A percentile compares a stretch with the other conserved stretches of the same genome.
Conservation (phyloP, 352 stramenopile species). For the Pilasporangium apinafurcum region DNA sequence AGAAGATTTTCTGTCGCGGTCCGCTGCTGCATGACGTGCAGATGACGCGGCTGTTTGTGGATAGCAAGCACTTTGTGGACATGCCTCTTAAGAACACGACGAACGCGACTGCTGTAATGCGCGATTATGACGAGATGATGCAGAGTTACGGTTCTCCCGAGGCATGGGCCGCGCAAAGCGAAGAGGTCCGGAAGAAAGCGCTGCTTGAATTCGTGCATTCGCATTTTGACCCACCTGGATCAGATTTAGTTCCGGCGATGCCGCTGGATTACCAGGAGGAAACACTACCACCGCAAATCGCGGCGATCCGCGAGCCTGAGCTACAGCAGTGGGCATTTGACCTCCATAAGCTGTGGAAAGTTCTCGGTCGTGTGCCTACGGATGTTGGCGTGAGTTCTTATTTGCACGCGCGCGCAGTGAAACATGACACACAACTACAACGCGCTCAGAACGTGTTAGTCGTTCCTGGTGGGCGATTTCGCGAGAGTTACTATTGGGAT, state of each 20-base stretch:
- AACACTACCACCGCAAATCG: conserved; percentile 18
- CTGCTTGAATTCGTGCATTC: conserved; percentile 45
- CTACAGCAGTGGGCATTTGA: conserved; percentile 32
- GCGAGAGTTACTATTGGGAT: conserved; percentile 92
- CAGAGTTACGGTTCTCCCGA: conserved; percentile 14
- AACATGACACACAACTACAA: conserved; percentile 18
- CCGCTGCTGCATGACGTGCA: conserved; percentile 63
- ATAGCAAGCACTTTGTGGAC: conserved; percentile 89
- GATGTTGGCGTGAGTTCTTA: conserved; percentile 43
- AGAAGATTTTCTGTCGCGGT: conserved; percentile 41
- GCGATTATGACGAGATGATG: conserved; percentile 20
- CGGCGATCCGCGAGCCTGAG: conserved; percentile 9
- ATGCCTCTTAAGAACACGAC: conserved; percentile 64
- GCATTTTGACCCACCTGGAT: conserved; percentile 58
- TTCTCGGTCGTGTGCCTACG: conserved; percentile 53
- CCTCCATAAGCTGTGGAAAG: conserved; percentile 70
- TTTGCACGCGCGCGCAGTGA: conserved; percentile 31
- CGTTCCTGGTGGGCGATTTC: conserved; percentile 86
- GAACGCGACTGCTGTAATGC: conserved; percentile 19
- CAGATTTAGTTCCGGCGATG: conserved; percentile 28
- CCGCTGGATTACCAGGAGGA: conserved; percentile 36
- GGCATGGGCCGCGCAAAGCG: conserved; percentile 6
- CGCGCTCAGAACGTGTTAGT: conserved; percentile 65
- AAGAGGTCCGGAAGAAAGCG: conserved; percentile 12
- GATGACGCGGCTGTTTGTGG: conserved; percentile 49